phyloP scores from a whole-genome alignment of 768 basidiomycete species.

The Pleurotus citrinopileatus region DNA sequence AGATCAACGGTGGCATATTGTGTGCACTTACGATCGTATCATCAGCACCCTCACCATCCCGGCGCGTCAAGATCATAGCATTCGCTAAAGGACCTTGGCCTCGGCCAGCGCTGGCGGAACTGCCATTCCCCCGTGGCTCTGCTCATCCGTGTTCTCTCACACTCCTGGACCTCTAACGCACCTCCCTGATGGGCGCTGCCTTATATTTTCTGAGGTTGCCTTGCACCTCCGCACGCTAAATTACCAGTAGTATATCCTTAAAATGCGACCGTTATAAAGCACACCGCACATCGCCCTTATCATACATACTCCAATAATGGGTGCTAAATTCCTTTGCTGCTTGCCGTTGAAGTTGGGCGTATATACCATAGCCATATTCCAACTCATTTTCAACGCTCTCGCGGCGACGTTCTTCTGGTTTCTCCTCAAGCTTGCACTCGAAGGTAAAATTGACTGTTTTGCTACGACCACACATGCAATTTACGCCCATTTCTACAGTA shows the following conservation, averaged over 20 bases:
- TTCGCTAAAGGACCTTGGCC: too few species aligned
- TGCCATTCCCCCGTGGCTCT: too few species aligned
- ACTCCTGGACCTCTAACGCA: not conserved
- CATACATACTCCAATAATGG: constrained; percentile 20
- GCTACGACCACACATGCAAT: not conserved
- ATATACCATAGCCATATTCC: constrained; percentile 32
- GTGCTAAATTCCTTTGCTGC: constrained; percentile 39
- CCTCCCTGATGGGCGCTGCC: not conserved
- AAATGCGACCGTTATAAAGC: too few species aligned
- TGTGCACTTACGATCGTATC: too few species aligned
- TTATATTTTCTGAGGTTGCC: not conserved
- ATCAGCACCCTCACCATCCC: too few species aligned
- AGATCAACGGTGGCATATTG: too few species aligned
- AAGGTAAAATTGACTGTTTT: not conserved
- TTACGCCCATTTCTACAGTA: not conserved
- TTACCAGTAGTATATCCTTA: too few species aligned
- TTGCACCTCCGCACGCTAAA: too few species aligned
- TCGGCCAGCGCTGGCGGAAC: too few species aligned
- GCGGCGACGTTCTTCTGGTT: constrained; percentile 28
- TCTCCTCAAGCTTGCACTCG: constrained; percentile 22
- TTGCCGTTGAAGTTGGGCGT: constrained; percentile 37
- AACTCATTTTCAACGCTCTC: constrained; percentile 30
- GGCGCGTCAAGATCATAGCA: too few species aligned
- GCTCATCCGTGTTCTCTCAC: not conserved
- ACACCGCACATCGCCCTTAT: not conserved